Base-by-base conservation (phyloP, 257 asterid species). In the Salvia hispanica region DNA sequence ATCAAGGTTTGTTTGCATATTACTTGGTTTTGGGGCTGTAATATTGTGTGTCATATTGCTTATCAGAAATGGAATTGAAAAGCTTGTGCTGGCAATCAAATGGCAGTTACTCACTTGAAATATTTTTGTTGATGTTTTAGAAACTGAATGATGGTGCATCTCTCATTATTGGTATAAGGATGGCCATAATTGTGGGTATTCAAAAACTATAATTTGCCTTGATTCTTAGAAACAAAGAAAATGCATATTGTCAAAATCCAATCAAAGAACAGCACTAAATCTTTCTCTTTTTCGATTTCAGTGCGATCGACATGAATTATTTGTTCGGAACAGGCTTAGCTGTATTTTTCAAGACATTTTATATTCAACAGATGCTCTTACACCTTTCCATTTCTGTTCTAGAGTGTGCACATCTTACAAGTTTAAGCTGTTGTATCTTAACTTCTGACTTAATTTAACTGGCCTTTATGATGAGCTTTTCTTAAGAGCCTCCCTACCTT, bases 1-100 rank as follows among this genome's bases (percentile, higher is more conserved):
- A 69, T 84, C 99, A 75, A 88, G 97, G 98, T 92, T 73, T 46
- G 90, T 64, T 63, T 52, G 63, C 72, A 40, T 56, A 15, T 66
- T 33, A 15, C 52, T 48, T 28, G 72, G 21, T 25, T 69, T 33
- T 54, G 42, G 56, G 8, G 61, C 37, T 67, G 67, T 54, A 50
- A 25, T 39, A 47, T 44, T 42, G 60, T 46, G 43, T 59, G 16
- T 46, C 54, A 34, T 45, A 47, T 55, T 66, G 16, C 10, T n/a
- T 62, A 50, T 36, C 8, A 37, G 13, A 40, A n/a, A 18, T 5
- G 12, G 52, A 50, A 46, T 40, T n/a, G 42, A 58, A 47, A 40
- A 66, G 16, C 12, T 64, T 37, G 4, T 65, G 63, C 43, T 53
- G 64, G 52, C 36, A 62, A 52, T 59, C 14, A 62, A 63, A 16